phyloP scores from a whole-genome alignment of 164 flowering plant species.

The Protea cynaroides region DNA sequence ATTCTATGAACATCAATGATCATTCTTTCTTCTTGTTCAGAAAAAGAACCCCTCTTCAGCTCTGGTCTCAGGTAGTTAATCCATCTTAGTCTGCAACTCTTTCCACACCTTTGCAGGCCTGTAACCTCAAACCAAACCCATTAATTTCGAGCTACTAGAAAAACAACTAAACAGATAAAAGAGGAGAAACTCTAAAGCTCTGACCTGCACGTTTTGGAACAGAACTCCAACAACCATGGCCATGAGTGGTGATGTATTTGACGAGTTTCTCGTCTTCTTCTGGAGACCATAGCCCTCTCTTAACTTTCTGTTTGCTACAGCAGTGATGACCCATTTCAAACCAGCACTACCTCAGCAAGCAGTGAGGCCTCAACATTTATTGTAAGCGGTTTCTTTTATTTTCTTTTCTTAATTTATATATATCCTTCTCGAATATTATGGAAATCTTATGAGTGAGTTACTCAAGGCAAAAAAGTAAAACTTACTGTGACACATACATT shows the following conservation, averaged over 20 bases:
- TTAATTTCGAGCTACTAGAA: neutral
- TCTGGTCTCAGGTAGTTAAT: conserved; percentile 44
- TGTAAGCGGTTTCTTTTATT: neutral
- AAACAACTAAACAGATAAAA: neutral
- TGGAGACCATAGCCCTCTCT: conserved; percentile 45
- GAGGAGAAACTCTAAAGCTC: neutral
- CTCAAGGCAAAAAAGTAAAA: too few relatives aligned
- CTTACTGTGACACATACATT: too few relatives aligned
- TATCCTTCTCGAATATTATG: too few relatives aligned
- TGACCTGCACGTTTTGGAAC: conserved; percentile 39
- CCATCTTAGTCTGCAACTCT: conserved; percentile 47
- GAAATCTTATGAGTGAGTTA: too few relatives aligned
- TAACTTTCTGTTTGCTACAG: conserved; percentile 43
- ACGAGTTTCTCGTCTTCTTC: conserved; percentile 44
- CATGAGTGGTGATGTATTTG: conserved; percentile 31
- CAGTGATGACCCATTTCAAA: conserved; percentile 34
- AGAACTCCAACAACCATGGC: conserved; percentile 44
- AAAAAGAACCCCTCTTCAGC: conserved; percentile 38
- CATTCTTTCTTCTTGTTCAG: conserved; percentile 32
- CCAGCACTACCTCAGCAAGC: neutral
- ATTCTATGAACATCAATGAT: conserved; percentile 41
- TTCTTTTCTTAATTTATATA: neutral
- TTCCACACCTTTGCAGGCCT: conserved; percentile 47
- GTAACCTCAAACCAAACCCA: neutral
- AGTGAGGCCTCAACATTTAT: neutral